A percentile compares a stretch with the other conserved stretches of the same genome.
Conservation (phyloP, 176 grass and related monocot genomes). For the Aegilops umbellulata region DNA sequence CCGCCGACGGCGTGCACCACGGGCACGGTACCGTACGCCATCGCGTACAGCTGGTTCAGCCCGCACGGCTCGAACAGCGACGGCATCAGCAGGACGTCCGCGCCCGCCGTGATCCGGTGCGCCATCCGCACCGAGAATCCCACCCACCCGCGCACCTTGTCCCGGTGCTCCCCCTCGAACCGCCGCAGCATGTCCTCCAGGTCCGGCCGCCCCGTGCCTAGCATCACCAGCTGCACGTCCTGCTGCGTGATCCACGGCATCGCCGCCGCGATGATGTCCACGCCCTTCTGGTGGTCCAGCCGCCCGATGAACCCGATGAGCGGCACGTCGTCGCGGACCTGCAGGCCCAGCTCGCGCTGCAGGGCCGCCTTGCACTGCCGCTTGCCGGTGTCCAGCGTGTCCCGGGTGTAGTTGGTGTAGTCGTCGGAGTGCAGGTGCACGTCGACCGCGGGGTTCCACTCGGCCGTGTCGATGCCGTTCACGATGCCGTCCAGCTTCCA, state of each 20-base stretch:
- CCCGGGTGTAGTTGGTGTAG: conserved; percentile 77
- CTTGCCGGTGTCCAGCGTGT: conserved; percentile 63
- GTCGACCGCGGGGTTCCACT: conserved; percentile 74
- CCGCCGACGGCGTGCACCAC: conserved; percentile 94
- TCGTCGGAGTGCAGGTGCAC: conserved; percentile 70
- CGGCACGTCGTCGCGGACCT: conserved; percentile 61
- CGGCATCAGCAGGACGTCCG: conserved; percentile 76
- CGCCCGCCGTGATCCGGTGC: conserved; percentile 75
- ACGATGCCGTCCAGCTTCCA: conserved; percentile 93
- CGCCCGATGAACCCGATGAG: conserved; percentile 84
- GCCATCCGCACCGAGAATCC: conserved; percentile 87
- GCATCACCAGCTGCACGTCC: conserved; percentile 83
- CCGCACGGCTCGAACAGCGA: conserved; percentile 96
- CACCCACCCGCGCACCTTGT: conserved; percentile 73
- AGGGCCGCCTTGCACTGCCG: conserved; percentile 78
- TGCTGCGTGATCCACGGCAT: conserved; percentile 80
- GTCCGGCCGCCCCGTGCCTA: conserved; percentile 71
- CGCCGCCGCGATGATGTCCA: conserved; percentile 86
- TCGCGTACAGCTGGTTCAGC: conserved; percentile 92
- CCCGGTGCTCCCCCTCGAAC: conserved; percentile 49
- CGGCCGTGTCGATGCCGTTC: conserved; percentile 72
- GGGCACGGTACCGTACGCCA: conserved; percentile 83
- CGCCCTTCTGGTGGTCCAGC: conserved; percentile 81
- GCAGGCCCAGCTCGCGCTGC: conserved; percentile 63
- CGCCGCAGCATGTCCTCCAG: conserved; percentile 73